Base-by-base conservation (phyloP, 371 early-diverging fungal genomes). In the Apophysomyces sp. region DNA sequence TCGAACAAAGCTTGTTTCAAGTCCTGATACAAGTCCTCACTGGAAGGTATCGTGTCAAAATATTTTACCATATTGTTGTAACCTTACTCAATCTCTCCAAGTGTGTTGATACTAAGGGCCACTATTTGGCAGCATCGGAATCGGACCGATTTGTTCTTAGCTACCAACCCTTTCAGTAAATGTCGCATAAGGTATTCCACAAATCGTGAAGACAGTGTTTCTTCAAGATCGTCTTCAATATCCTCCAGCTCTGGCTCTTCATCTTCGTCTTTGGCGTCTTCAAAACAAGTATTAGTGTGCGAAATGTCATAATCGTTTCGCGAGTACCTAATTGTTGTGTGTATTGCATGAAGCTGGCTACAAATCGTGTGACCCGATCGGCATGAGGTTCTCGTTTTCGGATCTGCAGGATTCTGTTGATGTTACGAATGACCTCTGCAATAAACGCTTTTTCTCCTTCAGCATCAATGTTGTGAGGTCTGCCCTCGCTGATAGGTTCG, bases 11-110 rank as follows among this genome's bases (percentile, higher is more conserved):
- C 76, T 12, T 74, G 70, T 71, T 82, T 82, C 36, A 95, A 72
- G 16, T 87, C 72, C 61, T 82, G 77, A 69, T 92, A 94, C 4
- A 92, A 69, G 49, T 88, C 90, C 63, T 92, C 94, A 64, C 91
- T 92, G 68, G 8, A 16, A 39, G 13, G 8, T 4, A 26, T 1
- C 11, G 12, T 21, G 13, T 4, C 4, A 11, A 6, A 9, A 6
- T 18, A 8, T 32, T 52, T 36, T 58, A 34, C 29, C n/a, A 24
- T 3, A 6, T 18, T 16, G n/a, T 7, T 15, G 37, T 21, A 3
- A 7, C 49, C 84, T 72, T 82, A 90, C 91, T 94, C 92, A 39
- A 94, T 85, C 58, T 92, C 92, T 13, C 90, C 90, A 51, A 94
- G 69, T 6, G 85, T 84, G 66, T 88, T 89, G 27, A 92, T 83